These are phyloP conservation scores for Sungouiozyma intestinalis DNA, from an alignment of 805 yeast species.

Conservation along the genomic window DNA sequence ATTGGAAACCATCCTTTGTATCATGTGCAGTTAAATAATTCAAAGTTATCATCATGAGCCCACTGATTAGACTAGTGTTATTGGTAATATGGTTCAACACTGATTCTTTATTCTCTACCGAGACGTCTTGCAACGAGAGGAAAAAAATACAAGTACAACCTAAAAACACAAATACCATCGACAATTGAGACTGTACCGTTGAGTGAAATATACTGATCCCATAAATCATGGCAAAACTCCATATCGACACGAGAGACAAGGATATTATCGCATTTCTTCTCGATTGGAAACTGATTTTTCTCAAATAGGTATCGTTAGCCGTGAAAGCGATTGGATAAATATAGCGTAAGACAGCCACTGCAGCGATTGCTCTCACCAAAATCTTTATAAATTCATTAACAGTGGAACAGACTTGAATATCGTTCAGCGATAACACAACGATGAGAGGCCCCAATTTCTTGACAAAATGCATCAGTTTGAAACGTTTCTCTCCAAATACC, in stretches of 20 bases:
- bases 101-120: constrained; percentile 4
- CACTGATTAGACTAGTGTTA: constrained; percentile 17
- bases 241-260: background rate
- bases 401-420: background rate
- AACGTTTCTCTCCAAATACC: background rate
- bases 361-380: constrained; percentile 1
- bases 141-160: constrained; percentile 23
- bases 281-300: constrained; percentile 1
- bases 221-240: background rate
- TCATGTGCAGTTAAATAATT: constrained; percentile 23
- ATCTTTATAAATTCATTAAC: background rate
- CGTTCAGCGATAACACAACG: background rate
- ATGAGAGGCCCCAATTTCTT: background rate
- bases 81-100: constrained; percentile 6
- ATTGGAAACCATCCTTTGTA: background rate
- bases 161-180: constrained; percentile 24
- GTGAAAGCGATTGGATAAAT: background rate
- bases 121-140: constrained; percentile 19
- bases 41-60: constrained; percentile 27
- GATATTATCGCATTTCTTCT: constrained; percentile 2
- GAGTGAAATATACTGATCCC: background rate
- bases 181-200: constrained; percentile 11
- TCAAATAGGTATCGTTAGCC: too few relatives aligned
- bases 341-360: background rate
- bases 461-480: background rate